These are phyloP conservation scores for Candida sanyaensis DNA, from an alignment of 1,139 yeast genomes.

Conservation along the genomic window DNA sequence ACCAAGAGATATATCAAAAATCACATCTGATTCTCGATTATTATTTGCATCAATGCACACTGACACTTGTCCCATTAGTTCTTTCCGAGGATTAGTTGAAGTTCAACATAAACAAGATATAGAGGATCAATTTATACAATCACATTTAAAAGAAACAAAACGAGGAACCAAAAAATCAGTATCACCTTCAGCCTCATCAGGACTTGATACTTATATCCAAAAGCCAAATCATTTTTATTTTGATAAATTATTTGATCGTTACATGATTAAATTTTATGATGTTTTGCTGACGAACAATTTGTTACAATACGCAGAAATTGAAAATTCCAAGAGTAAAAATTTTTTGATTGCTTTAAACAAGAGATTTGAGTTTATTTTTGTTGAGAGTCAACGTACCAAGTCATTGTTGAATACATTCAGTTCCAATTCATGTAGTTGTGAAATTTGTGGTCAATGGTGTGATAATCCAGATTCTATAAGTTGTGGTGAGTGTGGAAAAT, in stretches of 20 bases:
- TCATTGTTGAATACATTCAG: slow-evolving; percentile 65
- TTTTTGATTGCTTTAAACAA: slow-evolving; percentile 65
- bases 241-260: slow-evolving; percentile 83
- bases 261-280: slow-evolving; percentile 82
- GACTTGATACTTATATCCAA: slow-evolving; percentile 52
- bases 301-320: slow-evolving; percentile 56
- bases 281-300: slow-evolving; percentile 44
- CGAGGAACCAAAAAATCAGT: slow-evolving; percentile 17
- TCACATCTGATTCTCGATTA: slow-evolving; percentile 69
- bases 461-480: slow-evolving; percentile 66
- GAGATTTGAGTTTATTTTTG: slow-evolving; percentile 72
- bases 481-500: slow-evolving; percentile 74
- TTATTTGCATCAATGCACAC: slow-evolving; percentile 86
- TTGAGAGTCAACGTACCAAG: slow-evolving; percentile 70
- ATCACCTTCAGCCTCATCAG: slow-evolving; percentile 18
- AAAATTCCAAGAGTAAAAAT: slow-evolving; percentile 54
- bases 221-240: slow-evolving; percentile 79
- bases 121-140: slow-evolving; percentile 33
- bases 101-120: slow-evolving; percentile 73
- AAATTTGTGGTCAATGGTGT: slow-evolving; percentile 84
- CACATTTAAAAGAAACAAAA: slow-evolving; percentile 4
- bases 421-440: slow-evolving; percentile 58
- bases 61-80: slow-evolving; percentile 75
- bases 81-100: slow-evolving; percentile 74
- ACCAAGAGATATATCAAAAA: slow-evolving; percentile 78